Evolutionary conservation across 2,329 filamentous ascomycete species (phyloP), one percentile per base, ranked within the genome.

Genomic region (Hymenotorrendiella dingleyae): DNA sequence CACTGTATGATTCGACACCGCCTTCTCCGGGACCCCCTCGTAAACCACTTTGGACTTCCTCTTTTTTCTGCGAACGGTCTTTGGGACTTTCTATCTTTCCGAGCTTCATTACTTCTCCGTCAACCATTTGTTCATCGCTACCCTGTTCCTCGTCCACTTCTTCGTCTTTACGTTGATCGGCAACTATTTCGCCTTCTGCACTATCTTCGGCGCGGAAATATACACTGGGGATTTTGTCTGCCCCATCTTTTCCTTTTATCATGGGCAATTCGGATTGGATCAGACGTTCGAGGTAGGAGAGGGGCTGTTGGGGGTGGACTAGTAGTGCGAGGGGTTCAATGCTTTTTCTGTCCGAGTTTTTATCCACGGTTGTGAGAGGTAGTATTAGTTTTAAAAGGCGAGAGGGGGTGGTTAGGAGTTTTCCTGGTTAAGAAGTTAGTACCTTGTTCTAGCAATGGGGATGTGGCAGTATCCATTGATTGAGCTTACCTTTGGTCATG

Each of bases 201-300:
- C 81, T 75, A 47, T 88, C 85, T 53, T 91, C 81, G 9, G 89
- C 89, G 22, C 86, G 76, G 59, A 96, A 96, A 27, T 82, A 78
- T 1, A 95, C 76, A 26, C 73, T 76, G 0, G 88, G 87, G 1
- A 86, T 74, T 49, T 82, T 81, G 49, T 87, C 79, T 6, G 78
- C 76, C 7, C 82, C 77, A 36, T 80, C 64, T 43, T 76, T 74
- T 1, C 74, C 69, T 1, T 74, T 74, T 1, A 76, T 70, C 4
- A 91, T 70, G 0, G 78, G 77, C 0, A 95, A 71, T 63, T 95
- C 90, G 40, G 87, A 84, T 59, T 95, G 90, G 35, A 96, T 90
- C 3, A 96, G 69, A 7, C 87, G 79, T 62, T 94, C 87, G 30
- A 95, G 79, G 62, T 95, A 94, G 7, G 87, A 94, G 3, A 96